Evolutionary conservation across 805 yeast genomes (phyloP).

Genomic region (Candida sonorensis): DNA sequence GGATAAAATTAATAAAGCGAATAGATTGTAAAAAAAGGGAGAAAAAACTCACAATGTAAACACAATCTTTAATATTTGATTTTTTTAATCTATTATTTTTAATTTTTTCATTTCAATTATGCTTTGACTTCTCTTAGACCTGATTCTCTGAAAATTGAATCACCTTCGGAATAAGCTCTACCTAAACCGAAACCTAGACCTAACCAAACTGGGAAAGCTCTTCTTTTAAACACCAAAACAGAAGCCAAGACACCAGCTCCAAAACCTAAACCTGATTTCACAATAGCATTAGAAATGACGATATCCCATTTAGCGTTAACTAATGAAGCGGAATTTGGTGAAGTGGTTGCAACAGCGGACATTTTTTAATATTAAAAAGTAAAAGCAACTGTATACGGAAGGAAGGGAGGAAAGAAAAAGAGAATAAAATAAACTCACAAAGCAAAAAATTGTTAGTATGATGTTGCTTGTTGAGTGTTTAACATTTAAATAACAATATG

Average conservation of each 20-base stretch:
- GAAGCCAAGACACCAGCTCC: conserved; percentile 95
- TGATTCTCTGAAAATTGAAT: conserved; percentile 85
- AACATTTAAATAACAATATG: too few relatives aligned
- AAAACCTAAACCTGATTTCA: conserved; percentile 92
- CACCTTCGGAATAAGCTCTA: conserved; percentile 97
- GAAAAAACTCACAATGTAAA: too few relatives aligned
- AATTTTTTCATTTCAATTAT: too few relatives aligned
- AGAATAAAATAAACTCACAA: too few relatives aligned
- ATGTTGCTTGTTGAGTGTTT: too few relatives aligned
- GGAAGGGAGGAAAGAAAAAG: too few relatives aligned
- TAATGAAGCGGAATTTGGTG: conserved; percentile 22
- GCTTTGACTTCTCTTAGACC: conserved; percentile 74
- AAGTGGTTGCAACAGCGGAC: conserved; percentile 17
- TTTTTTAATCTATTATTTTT: too few relatives aligned
- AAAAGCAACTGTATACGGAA: too few relatives aligned
- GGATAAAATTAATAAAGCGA: too few relatives aligned
- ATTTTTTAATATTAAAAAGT: conserved; percentile 5
- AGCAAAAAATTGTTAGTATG: too few relatives aligned
- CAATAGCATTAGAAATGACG: conserved; percentile 87
- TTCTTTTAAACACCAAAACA: conserved; percentile 82
- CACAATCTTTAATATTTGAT: too few relatives aligned
- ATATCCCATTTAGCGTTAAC: conserved; percentile 71
- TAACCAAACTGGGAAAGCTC: conserved; percentile 96
- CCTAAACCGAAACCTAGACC: conserved; percentile 98
- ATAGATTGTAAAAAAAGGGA: too few relatives aligned